These are phyloP conservation scores for Penicillium daleae DNA, from an alignment of 495 filamentous ascomycete genomes.

Conservation along the genomic window DNA sequence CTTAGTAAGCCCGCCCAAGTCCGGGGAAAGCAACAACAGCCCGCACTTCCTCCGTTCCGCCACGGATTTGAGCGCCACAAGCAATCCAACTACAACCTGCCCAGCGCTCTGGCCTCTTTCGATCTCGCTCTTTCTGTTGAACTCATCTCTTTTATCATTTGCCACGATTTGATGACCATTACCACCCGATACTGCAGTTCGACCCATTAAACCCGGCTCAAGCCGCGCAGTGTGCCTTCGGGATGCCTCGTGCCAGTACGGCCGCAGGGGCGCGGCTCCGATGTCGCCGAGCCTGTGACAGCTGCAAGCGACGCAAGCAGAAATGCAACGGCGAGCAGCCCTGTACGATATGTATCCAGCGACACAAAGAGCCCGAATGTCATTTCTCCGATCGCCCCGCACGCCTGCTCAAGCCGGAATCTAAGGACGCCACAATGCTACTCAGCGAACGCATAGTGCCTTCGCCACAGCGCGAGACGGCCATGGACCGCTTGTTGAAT, in stretches of 20 bases:
- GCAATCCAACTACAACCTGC: not conserved
- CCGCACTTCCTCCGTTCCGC: constrained; percentile 9
- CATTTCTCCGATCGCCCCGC: constrained; percentile 50
- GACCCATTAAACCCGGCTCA: constrained; percentile 12
- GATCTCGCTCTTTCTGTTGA: not conserved
- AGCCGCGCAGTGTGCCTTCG: constrained; percentile 12
- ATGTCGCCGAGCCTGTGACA: constrained; percentile 65
- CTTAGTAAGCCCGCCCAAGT: constrained; percentile 21
- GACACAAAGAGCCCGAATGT: constrained; percentile 54
- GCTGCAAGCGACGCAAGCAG: constrained; percentile 78
- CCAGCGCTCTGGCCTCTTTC: not conserved
- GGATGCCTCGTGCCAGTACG: constrained; percentile 46
- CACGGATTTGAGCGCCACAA: not conserved
- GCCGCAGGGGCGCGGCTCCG: constrained; percentile 43
- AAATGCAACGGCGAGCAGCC: constrained; percentile 76
- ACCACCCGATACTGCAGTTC: not conserved
- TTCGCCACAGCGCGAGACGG: constrained; percentile 43
- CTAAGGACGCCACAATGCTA: constrained; percentile 43
- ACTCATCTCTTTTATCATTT: not conserved
- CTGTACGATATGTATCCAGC: constrained; percentile 68
- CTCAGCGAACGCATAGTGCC: constrained; percentile 42
- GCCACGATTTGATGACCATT: constrained; percentile 12
- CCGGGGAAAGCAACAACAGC: constrained; percentile 24
- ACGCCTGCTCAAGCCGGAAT: constrained; percentile 40
- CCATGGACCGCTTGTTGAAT: constrained; percentile 46